Base-by-base conservation (phyloP, 768 basidiomycete species). In the Thelephora ganbajun region DNA sequence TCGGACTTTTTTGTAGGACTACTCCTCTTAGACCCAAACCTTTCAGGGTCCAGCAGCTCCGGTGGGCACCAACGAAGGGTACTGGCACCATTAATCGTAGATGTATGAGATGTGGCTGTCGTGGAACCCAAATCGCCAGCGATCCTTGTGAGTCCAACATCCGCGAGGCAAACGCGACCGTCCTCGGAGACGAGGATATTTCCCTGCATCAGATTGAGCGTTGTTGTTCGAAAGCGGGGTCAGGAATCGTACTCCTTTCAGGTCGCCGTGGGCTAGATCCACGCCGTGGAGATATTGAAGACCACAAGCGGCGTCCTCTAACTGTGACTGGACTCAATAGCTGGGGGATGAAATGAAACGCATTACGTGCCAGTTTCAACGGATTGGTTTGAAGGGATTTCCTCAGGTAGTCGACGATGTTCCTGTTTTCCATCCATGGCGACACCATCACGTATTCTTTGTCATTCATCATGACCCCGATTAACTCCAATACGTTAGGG, bases 401-500 rank as follows among this genome's bases (percentile, higher is more conserved):
- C 39, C 14, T 16, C 55, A 44, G 36, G 46, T 54, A 53, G 6
- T 12, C 44, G 9, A 23, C 18, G 33, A 55, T 35, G 20, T 51
- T 23, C 12, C 56, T 54, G 16, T 50, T 18, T 16, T 13, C 16
- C 47, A 48, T 48, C 37, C 48, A 49, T 16, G 48, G 45, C 30
- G 30, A 37, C 16, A 53, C 35, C 45, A 52, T 6, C 46, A 48
- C 13, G 48, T 55, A n/a, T 50, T 48, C 6, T 50, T 14, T 7
- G 23, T 43, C 33, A 47, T 46, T 14, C 13, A 48, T 34, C 46
- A 48, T 44, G 12, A 56, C 30, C 2, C 56, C 56, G 44, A 51
- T 50, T 26, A 57, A 49, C 6, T 50, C 48, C 5, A 50, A 23
- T 19, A 56, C 33, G 30, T 56, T 54, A 14, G n/a, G 33, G 36